phyloP scores from a whole-genome alignment of 2,329 filamentous ascomycete genomes.

The Simplicillium aogashimaense region DNA sequence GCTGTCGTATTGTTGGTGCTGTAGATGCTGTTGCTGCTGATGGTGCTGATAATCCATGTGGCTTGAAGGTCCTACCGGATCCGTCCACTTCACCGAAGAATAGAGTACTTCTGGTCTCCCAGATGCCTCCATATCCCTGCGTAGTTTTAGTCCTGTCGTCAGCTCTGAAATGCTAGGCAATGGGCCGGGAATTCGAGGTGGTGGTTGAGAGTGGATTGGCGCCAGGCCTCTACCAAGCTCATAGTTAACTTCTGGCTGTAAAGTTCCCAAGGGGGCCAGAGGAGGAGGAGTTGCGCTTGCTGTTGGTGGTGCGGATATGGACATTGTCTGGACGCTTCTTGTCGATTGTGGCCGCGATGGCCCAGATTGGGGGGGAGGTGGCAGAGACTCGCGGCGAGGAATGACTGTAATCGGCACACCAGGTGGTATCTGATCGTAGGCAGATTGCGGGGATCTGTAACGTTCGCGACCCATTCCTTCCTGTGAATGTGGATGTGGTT shows the following conservation, averaged over 20 bases:
- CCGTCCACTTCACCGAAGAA: conserved; percentile 20
- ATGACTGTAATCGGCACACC: conserved; percentile 14
- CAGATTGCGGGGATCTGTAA: conserved; percentile 29
- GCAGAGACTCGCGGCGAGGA: conserved; percentile 30
- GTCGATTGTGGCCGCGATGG: conserved; percentile 14
- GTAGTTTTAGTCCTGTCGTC: conserved; percentile 50
- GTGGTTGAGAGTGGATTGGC: conserved; percentile 38
- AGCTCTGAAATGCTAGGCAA: conserved; percentile 54
- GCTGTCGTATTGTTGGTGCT: neutral
- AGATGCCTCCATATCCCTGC: too few species aligned
- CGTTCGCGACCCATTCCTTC: conserved; percentile 30
- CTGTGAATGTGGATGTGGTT: conserved; percentile 29
- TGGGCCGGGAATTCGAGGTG: conserved; percentile 29
- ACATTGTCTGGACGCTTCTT: conserved; percentile 19
- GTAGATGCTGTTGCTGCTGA: neutral
- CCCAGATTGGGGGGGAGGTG: conserved; percentile 17
- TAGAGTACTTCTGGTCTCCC: conserved; percentile 29
- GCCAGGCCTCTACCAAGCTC: conserved; percentile 31
- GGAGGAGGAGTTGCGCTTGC: conserved; percentile 18
- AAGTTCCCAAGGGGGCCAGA: conserved; percentile 3
- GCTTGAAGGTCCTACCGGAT: too few species aligned
- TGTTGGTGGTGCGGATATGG: conserved; percentile 18
- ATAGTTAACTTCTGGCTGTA: conserved; percentile 17
- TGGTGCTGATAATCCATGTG: neutral
- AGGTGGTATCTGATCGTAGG: neutral